Evolutionary conservation across 2,329 filamentous ascomycete species (phyloP), one percentile per base, ranked within the genome.

Genomic region (Penicillium sp.): DNA sequence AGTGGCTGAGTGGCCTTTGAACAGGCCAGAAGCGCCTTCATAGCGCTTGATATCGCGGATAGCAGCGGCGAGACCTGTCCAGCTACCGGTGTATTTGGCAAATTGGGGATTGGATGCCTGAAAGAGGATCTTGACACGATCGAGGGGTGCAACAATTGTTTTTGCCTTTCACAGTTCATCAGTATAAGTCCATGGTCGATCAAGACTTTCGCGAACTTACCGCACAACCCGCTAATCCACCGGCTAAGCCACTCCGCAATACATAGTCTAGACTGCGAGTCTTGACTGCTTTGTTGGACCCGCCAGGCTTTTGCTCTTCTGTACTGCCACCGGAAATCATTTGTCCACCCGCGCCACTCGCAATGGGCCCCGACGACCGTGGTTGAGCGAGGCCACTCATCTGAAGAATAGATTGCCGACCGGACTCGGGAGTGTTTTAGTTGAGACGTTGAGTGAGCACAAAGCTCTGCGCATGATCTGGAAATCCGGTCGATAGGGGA

Each of bases 91-190:
- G 66, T 97, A 98, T 71, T 95, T 95, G 44, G 86, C 80, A 66
- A 95, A 98, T 58, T 93, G 85, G 3, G 93, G 93, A 62, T 93
- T 96, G 63, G 86, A 89, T 42, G 93, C 86, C 69, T 98, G 93
- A 73, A 98, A 97, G 46, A 98, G 85, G 64, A 98, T 98, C 73
- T 98, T 98, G 62, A 98, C 93, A 56, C 93, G 85, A 71, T 98
- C 93, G 54, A 98, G 86, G 20, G 93, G 93, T 20, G 89, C 93
- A 29, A 98, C 94, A 6, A 95, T 77, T 0, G 91, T 96, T 77
- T 98, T 98, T 51, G 87, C 93, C 89, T 95, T 36, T 43, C 16
- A 26, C n/a, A 47, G 27, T 24, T 7, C 26, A 56, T 46, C 16
- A 37, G 28, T 46, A 40, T 34, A 6, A 22, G 14, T 34, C 16